Percentiles rank a stretch among this genome's conserved stretches.
phyloP scores from a whole-genome alignment of 192 early-diverging fungal genomes.

The Phlyctochytrium planicorne region DNA sequence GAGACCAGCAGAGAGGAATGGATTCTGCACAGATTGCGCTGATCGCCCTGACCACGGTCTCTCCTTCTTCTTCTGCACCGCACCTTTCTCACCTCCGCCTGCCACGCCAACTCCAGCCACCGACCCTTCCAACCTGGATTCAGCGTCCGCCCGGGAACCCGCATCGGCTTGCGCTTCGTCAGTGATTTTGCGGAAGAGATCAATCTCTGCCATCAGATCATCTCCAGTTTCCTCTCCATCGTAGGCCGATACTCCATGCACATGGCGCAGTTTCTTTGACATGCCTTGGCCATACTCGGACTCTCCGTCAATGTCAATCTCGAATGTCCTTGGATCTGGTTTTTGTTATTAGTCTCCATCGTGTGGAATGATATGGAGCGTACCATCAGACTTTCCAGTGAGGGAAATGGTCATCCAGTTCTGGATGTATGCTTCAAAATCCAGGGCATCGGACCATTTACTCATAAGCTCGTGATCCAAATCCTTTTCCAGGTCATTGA shows the following conservation, averaged over 20 bases:
- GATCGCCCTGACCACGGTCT: constrained; percentile 1
- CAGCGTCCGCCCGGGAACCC: too few species aligned
- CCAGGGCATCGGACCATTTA: constrained; percentile 49
- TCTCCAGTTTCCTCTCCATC: background rate
- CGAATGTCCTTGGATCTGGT: constrained; percentile 10
- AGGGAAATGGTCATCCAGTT: constrained; percentile 50
- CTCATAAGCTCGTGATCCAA: constrained; percentile 41
- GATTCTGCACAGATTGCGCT: too few species aligned
- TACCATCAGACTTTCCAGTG: constrained; percentile 45
- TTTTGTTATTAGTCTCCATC: background rate
- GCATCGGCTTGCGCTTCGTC: constrained; percentile 15
- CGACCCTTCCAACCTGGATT: too few species aligned
- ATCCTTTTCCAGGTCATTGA: constrained; percentile 41
- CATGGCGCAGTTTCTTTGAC: constrained; percentile 1
- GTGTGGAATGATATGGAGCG: background rate
- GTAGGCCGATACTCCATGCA: background rate
- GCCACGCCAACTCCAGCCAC: too few species aligned
- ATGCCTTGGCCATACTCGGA: background rate
- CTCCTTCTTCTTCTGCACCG: too few species aligned
- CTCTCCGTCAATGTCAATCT: constrained; percentile 4
- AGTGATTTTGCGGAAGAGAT: constrained; percentile 27
- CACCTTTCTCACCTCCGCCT: too few species aligned
- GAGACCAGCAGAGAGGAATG: too few species aligned
- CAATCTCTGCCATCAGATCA: constrained; percentile 31
- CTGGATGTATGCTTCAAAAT: constrained; percentile 46